Base-by-base conservation (phyloP, 1,284 basidiomycete species). In the Rhodofomes roseus region DNA sequence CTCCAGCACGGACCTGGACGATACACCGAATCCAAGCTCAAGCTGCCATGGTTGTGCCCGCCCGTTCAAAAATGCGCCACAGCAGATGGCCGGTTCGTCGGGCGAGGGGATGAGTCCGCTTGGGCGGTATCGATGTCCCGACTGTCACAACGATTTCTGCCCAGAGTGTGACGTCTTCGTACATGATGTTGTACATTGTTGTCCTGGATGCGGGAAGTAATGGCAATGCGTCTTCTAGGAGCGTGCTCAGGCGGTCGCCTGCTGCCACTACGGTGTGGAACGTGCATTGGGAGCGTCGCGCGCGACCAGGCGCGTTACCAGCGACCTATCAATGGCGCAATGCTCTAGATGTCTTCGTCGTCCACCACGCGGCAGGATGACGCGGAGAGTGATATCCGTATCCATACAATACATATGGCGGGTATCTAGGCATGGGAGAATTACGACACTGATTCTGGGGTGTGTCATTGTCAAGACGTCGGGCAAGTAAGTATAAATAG, bases 11-110 rank as follows among this genome's bases (percentile, higher is more conserved):
- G 71, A 77, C 22, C 64, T 79, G 22, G 79, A 74, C 14, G 75
- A 77, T 27, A 65, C 71, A 48, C 69, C 70, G 27, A 67, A 71
- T 55, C 68, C 74, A 5, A 70, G 73, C 1, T 66, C 66, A 23
- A 71, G 74, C 12, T 95, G 93, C 67, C 86, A 88, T 68, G 90
- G 85, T 0, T 96, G 94, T 68, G 82, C 89, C 16, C 75, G 82
- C 18, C 74, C 78, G 3, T 93, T 96, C 72, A 76, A 77, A 37
- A 70, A 73, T 51, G 55, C 77, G 46, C 59, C 62, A 9, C 59
- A 60, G n/a, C 53, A 61, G 1, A 59, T 61, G 57, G 54, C 58
- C 4, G 62, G 63, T 40, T 73, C 71, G 31, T 65, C 74, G 7
- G 74, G 79, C 43, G 90, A 92, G 58, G 89, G 89, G 1, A 77